Conservation (phyloP, 1,284 basidiomycete species). For the Kwoniella shivajii region DNA sequence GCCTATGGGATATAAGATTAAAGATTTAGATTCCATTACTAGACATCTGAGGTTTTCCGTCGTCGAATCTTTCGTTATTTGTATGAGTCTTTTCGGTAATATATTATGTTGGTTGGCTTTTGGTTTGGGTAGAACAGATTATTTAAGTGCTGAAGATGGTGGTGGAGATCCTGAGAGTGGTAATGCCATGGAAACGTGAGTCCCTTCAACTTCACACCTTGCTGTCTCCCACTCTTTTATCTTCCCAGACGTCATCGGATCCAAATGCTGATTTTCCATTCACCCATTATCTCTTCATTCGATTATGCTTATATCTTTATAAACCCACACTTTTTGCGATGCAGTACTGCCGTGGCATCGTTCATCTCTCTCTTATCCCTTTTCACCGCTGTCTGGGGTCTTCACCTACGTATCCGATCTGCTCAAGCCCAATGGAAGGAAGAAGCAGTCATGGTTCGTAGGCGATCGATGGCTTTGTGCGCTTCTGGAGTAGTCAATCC, state of each 20-base stretch:
- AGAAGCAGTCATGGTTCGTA: conserved; percentile 43
- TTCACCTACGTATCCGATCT: conserved; percentile 41
- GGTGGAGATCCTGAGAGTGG: conserved; percentile 37
- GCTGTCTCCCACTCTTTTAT: not conserved
- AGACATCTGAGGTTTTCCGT: conserved; percentile 46
- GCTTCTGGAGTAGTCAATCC: conserved; percentile 17
- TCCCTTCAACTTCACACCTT: not conserved
- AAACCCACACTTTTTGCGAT: not conserved
- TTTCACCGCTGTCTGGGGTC: conserved; percentile 39
- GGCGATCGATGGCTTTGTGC: conserved; percentile 38
- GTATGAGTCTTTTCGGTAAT: conserved; percentile 46
- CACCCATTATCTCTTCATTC: too few relatives aligned
- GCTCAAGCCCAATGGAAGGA: conserved; percentile 44
- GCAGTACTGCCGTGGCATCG: conserved; percentile 46
- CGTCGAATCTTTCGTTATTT: conserved; percentile 44
- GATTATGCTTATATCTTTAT: too few relatives aligned
- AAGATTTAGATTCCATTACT: conserved; percentile 43
- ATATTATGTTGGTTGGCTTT: conserved; percentile 50
- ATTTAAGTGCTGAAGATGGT: conserved; percentile 27
- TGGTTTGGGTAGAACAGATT: conserved; percentile 37
- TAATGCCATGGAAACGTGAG: conserved; percentile 48
- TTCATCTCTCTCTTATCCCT: conserved; percentile 44
- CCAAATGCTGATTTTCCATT: too few relatives aligned
- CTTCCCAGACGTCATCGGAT: too few relatives aligned
- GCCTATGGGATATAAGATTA: conserved; percentile 36